Base-by-base conservation (phyloP, 1,284 basidiomycete genomes). In the Sporisorium graminicola region DNA sequence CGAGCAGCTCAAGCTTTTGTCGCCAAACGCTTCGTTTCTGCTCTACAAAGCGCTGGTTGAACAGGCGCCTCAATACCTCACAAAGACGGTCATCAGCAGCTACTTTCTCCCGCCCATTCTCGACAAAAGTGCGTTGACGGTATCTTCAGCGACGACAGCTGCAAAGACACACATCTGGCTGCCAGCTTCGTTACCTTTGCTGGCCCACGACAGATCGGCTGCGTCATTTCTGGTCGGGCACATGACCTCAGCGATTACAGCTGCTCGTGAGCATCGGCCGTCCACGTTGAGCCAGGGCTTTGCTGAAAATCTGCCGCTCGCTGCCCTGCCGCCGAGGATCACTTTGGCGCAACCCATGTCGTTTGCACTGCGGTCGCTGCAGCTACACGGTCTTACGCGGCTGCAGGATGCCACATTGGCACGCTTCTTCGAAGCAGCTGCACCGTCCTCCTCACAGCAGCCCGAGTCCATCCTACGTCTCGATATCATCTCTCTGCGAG, bases 321-420 rank as follows among this genome's bases (percentile, higher is more conserved):
- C 68, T 18, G 55, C 46, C 18, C 58, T 71, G 5, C 62, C 68
- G 4, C 51, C 68, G 6, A 33, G 54, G 0, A 22, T 58, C 16
- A 8, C 35, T 1, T 26, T 58, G 20, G n/a, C 50, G 3, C 68
- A 58, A 33, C 50, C 68, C 3, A 50, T 56, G 8, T 54, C 62
- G 13, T 70, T 70, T 40, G 67, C 73, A 0, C 50, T 75, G 24
- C 67, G 66, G 6, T 70, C 67, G 13, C 24, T 75, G 47, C 73
- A 70, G 44, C 57, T 75, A 8, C 73, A 75, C 29, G 73, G 59
- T 14, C 60, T 75, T n/a, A 75, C 73, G 3, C 50, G 64, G 8
- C 40, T 75, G 5, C 58, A 65, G 37, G 73, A 75, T n/a, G 54
- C 13, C 24, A 58, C 66, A 1, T 54, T 75, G 1, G 66, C 66